Evolutionary conservation across 768 basidiomycete species (phyloP).

Genomic region (Dacryopinax spathularia): DNA sequence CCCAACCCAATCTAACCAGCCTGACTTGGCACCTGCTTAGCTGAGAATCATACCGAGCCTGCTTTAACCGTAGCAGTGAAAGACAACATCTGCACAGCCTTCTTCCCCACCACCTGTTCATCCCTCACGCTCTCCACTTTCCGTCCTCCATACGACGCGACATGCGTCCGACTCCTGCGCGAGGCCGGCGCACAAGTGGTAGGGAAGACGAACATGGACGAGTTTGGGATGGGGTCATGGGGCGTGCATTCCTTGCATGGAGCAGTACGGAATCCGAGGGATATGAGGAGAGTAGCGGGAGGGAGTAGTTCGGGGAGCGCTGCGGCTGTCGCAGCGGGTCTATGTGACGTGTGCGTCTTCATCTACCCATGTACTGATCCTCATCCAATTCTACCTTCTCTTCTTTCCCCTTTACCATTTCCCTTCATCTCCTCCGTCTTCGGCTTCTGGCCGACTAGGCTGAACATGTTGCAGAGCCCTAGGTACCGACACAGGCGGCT

Average conservation of each 20-base stretch:
- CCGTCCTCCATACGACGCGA: slow-evolving; percentile 71
- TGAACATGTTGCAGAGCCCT: slow-evolving; percentile 45
- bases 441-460: no score
- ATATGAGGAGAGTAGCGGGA: slow-evolving; percentile 49
- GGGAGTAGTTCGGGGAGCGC: slow-evolving; percentile 94
- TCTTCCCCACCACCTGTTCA: slow-evolving; percentile 59
- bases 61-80: slow-evolving; percentile 47
- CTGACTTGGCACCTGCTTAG: background rate
- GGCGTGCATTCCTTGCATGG: slow-evolving; percentile 63
- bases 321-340: slow-evolving; percentile 72
- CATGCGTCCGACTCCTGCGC: slow-evolving; percentile 53
- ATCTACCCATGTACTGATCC: background rate
- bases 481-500: slow-evolving; percentile 92
- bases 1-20: no score
- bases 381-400: background rate
- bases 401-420: background rate
- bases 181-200: slow-evolving; percentile 52
- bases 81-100: slow-evolving; percentile 67
- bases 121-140: slow-evolving; percentile 48
- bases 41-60: background rate
- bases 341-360: slow-evolving; percentile 67
- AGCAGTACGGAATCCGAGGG: slow-evolving; percentile 57
- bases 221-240: slow-evolving; percentile 97
- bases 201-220: slow-evolving; percentile 91
- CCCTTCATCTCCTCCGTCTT: background rate